A percentile compares a stretch with the other conserved stretches of the same genome.
phyloP scores from a whole-genome alignment of 768 basidiomycete genomes.

The Xanthoconium stramineum region DNA sequence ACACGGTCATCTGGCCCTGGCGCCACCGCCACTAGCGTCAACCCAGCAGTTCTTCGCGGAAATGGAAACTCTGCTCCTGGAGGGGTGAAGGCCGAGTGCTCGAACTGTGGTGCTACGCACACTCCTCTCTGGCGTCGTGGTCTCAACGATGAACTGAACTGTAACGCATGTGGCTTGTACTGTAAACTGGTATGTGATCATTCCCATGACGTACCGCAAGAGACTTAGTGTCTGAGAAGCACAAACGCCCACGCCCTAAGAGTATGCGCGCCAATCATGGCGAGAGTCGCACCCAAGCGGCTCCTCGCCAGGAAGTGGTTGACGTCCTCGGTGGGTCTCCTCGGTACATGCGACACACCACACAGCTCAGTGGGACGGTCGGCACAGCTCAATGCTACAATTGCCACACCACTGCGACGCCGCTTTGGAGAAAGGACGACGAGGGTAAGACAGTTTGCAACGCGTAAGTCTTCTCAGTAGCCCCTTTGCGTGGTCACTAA shows the following conservation, averaged over 20 bases:
- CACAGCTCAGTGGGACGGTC: conserved; percentile 28
- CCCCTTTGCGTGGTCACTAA: conserved; percentile 13
- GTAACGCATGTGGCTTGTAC: conserved; percentile 85
- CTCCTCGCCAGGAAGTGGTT: conserved; percentile 65
- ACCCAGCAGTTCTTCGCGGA: conserved; percentile 38
- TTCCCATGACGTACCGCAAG: neutral
- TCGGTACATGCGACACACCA: conserved; percentile 28
- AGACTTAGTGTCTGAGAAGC: conserved; percentile 38
- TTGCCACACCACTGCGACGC: conserved; percentile 86
- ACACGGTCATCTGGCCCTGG: conserved; percentile 58
- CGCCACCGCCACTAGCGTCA: conserved; percentile 61
- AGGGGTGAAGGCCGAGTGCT: conserved; percentile 77
- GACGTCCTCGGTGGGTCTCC: conserved; percentile 66
- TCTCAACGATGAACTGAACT: conserved; percentile 84
- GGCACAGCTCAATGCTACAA: conserved; percentile 80
- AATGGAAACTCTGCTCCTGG: conserved; percentile 43
- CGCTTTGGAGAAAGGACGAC: conserved; percentile 88
- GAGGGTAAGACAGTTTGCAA: conserved; percentile 91
- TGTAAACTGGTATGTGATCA: conserved; percentile 67
- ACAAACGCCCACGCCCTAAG: conserved; percentile 86
- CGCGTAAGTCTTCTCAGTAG: conserved; percentile 57
- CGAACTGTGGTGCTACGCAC: conserved; percentile 85
- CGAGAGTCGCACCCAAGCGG: conserved; percentile 62
- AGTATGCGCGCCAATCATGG: conserved; percentile 78
- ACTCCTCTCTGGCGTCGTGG: conserved; percentile 87